Evolutionary conservation across 2,329 filamentous ascomycete genomes (phyloP), one percentile per base, ranked within the genome.

Genomic region (Paracoccidioides lutzii): DNA sequence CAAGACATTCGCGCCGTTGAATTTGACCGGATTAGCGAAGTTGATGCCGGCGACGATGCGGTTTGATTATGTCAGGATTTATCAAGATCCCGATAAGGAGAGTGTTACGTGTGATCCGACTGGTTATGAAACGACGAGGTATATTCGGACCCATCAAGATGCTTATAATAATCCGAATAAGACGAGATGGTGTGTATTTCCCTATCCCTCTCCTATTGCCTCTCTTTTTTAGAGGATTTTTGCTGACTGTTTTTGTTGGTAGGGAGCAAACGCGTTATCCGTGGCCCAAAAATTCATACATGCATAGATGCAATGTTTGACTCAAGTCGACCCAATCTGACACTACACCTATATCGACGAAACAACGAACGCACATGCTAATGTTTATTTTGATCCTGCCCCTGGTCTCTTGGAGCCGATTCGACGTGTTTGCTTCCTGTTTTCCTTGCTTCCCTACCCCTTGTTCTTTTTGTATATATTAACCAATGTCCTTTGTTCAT

Each of bases 31-130:
- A 33, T 69, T 87, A 30, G 71, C 67, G 4, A 63, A 75, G 14
- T 69, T 80, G 45, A 74, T 85, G 63, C 84, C 84, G 2, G 83
- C 81, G 2, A 81, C 75, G 2, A 84, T 87, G 77, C 76, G 82
- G 2, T 73, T 87, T 56, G 84, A 87, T 67, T 87, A 86, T 65
- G 75, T 88, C 54, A 79, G 84, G 12, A 84, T 87, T 52, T 87
- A 87, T 63, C 83, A 87, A 66, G 79, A 83, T 59, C 75, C 78
- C 12, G 76, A 79, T 53, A 72, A 76, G 10, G 74, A 78, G 62
- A 75, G 75, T 42, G 64, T 85, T 52, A 85, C 83, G 14, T 88
- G 84, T 67, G 84, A 88, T 69, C 84, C 84, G 2, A 73, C 75
- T 0, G 83, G 79, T 0, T 87, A 82, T 64, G 77, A 79, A 55